Base-by-base conservation (phyloP, 2,329 filamentous ascomycete genomes). In the Hymenoscyphus occultus region DNA sequence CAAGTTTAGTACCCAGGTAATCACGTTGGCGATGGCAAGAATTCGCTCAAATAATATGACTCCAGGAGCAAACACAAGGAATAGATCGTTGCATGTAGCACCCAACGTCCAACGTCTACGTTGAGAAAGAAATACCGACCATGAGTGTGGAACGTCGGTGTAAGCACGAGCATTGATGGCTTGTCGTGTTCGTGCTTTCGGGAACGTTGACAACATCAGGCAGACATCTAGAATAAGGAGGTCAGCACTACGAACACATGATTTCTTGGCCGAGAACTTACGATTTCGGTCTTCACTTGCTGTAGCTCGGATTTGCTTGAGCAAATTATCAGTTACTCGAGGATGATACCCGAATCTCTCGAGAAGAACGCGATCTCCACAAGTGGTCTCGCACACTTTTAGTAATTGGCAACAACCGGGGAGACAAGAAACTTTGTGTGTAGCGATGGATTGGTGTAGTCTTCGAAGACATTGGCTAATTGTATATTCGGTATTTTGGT, bases 351-450 rank as follows among this genome's bases (percentile, higher is more conserved):
- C 80, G 60, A 83, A 83, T 0, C 77, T 76, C 58, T 81, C 74
- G 3, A 80, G 74, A 39, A 82, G 78, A 4, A 82, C 78, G 16
- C 74, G 74, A 65, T 82, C 80, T 1, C 80, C 80, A 69, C 80
- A 82, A 0, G 81, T 83, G 12, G 80, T 78, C 67, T 82, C 80
- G 60, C 81, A 80, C 13, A 83, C 78, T 13, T 79, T 80, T 60
- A 83, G 80, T 16, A 83, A 76, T 69, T 83, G 81, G 64, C 81
- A 83, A 59, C 81, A 82, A 5, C 81, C 80, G 0, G 80, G 80
- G 1, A 81, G 75, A 67, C 80, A 82, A 45, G 80, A 81, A 58
- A 82, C 81, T 62, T 82, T 82, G 64, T 80, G 79, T 0, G 81
- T 83, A 57, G 80, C 77, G 42, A 80, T 76, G 9, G 80, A 81